Conservation (phyloP, 352 stramenopile genomes). For the Detonula confervacea region DNA sequence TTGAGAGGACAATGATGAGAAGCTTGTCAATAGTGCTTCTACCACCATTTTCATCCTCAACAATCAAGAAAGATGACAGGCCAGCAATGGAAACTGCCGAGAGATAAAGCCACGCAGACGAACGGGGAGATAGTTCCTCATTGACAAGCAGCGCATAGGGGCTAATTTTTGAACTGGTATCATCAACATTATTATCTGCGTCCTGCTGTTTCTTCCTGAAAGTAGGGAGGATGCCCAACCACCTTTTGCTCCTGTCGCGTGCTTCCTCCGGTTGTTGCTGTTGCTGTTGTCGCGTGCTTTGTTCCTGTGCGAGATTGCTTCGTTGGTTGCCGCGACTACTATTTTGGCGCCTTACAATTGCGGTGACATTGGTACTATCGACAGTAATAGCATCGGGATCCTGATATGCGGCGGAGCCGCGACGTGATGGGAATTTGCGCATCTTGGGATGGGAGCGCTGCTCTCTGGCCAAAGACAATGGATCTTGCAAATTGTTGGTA, state of each 20-base stretch:
- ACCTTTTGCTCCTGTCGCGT: not conserved
- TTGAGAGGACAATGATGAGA: slow-evolving; percentile 29
- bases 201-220: slow-evolving; percentile 1
- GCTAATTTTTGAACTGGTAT: slow-evolving; percentile 7
- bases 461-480: too few species aligned
- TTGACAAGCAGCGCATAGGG: slow-evolving; percentile 31
- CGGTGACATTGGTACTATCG: too few species aligned
- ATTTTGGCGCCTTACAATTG: not conserved
- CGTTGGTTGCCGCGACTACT: not conserved
- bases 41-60: slow-evolving; percentile 12
- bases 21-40: slow-evolving; percentile 24
- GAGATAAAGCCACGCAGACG: slow-evolving; percentile 38
- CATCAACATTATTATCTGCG: not conserved
- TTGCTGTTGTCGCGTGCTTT: not conserved
- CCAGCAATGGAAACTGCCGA: slow-evolving; percentile 23
- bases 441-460: not conserved
- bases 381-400: not conserved
- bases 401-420: slow-evolving; percentile 15
- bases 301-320: not conserved
- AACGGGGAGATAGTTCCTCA: slow-evolving; percentile 42
- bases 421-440: slow-evolving; percentile 2
- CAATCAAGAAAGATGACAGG: slow-evolving; percentile 26
- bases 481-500: too few species aligned
- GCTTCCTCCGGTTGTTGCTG: not conserved
- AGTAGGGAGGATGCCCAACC: not conserved